A percentile compares a stretch with the other conserved stretches of the same genome.
Conservation (phyloP, 192 early-diverging fungal species). For the Coemansia sp. region DNA sequence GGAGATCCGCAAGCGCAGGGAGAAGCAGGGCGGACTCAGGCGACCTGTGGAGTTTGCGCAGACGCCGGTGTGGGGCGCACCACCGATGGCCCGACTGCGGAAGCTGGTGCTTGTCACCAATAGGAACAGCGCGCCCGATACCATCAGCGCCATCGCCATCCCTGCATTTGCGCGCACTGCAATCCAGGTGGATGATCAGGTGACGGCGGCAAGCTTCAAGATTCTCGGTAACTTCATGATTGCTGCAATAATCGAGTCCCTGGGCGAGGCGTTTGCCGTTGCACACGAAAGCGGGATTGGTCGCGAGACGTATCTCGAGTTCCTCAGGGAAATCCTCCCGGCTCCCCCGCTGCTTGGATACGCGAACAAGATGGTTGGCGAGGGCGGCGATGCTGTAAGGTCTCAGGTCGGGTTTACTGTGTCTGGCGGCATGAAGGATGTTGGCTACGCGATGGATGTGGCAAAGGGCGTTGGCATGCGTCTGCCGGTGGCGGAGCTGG, state of each 20-base stretch:
- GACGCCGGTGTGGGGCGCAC: slow-evolving; percentile 62
- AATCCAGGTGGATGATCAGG: slow-evolving; percentile 57
- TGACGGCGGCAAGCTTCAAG: slow-evolving; percentile 58
- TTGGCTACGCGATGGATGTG: slow-evolving; percentile 40
- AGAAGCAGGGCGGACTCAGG: not conserved
- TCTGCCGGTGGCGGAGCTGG: slow-evolving; percentile 38
- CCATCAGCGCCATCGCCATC: slow-evolving; percentile 20
- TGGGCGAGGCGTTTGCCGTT: slow-evolving; percentile 66
- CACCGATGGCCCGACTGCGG: slow-evolving; percentile 51
- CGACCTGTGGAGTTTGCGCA: slow-evolving; percentile 40
- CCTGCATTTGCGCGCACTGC: slow-evolving; percentile 48
- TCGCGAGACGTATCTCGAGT: slow-evolving; percentile 55
- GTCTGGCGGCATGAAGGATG: slow-evolving; percentile 40
- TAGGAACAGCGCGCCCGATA: slow-evolving; percentile 15
- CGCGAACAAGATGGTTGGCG: slow-evolving; percentile 36
- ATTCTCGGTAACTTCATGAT: slow-evolving; percentile 72
- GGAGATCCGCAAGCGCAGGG: slow-evolving; percentile 7
- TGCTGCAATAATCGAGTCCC: slow-evolving; percentile 55
- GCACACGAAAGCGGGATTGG: slow-evolving; percentile 58
- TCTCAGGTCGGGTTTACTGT: slow-evolving; percentile 41
- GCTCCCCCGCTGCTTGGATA: slow-evolving; percentile 53
- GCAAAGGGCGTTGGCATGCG: slow-evolving; percentile 30
- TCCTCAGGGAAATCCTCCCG: slow-evolving; percentile 58
- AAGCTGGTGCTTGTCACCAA: slow-evolving; percentile 59
- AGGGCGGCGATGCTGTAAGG: slow-evolving; percentile 33